Base-by-base conservation (phyloP, 495 filamentous ascomycete genomes). In the Neurospora tetraspora region DNA sequence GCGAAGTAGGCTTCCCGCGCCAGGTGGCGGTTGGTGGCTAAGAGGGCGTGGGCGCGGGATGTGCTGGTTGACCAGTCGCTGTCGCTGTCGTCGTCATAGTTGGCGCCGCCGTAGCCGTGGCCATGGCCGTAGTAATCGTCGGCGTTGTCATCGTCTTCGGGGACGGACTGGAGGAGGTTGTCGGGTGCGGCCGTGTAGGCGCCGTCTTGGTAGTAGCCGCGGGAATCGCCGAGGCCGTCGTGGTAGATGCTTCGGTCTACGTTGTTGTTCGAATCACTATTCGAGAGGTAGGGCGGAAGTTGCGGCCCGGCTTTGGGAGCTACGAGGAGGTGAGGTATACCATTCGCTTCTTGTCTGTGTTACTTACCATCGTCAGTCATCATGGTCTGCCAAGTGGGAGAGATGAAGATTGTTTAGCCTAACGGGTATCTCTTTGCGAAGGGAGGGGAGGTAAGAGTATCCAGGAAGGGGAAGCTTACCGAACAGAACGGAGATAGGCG, bases 401-500 rank as follows among this genome's bases (percentile, higher is more conserved):
- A 61, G 42, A 74, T 40, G 34, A 76, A 73, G 69, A 73, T 73
- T 69, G 69, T 78, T 82, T 80, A 81, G 80, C 76, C 75, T 74
- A 71, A 39, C 73, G 74, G 72, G 70, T 72, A 42, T 34, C 27
- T 65, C 27, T 53, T 53, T 34, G 12, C 20, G 20, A 23, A 59
- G 38, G 40, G 59, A 79, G 71, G 61, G 69, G 42, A 70, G 34
- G 72, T 71, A 69, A 39, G 68, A 5, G 71, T 53, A 70, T 68
- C 68, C 36, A 61, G 71, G 71, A 74, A 53, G 12, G 7, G 59
- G 37, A 75, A 77, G 73, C 91, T 87, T 85, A 96, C 93, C 93
- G 87, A 70, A 97, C 93, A 83, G 92, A 90, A 78, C 86, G 87
- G 31, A 97, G 82, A 81, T 97, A 97, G 70, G 88, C 87, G 37